Conservation (phyloP, 139 green algal species). For the Chlorella sp. region DNA sequence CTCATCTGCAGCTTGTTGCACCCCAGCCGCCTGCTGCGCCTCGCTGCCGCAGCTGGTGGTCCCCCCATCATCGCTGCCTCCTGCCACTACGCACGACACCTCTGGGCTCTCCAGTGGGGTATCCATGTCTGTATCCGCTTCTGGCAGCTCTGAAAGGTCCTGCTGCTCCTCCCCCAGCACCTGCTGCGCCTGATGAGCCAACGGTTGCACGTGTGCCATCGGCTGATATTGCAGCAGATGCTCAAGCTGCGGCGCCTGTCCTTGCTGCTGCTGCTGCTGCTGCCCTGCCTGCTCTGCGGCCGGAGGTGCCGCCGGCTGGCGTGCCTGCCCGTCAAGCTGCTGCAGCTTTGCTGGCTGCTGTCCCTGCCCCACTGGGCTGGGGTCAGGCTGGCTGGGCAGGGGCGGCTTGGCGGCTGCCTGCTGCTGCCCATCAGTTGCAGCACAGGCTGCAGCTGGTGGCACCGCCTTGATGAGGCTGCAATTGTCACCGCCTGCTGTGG, state of each 20-base stretch:
- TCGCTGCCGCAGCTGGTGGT: not conserved
- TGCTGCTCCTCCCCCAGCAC: not conserved
- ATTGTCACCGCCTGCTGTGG: not conserved
- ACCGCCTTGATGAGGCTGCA: slow-evolving; percentile 3
- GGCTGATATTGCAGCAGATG: not conserved
- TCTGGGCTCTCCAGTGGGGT: slow-evolving; percentile 8
- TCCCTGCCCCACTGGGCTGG: not conserved
- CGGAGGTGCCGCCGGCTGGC: not conserved
- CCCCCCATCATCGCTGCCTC: not conserved
- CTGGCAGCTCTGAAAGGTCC: not conserved
- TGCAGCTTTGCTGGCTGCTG: not conserved
- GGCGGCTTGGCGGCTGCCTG: not conserved
- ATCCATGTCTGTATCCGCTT: not conserved
- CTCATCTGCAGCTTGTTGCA: not conserved
- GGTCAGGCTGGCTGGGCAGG: not conserved
- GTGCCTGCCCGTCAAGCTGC: not conserved
- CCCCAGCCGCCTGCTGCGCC: not conserved
- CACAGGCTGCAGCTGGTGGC: not conserved
- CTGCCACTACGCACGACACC: not conserved
- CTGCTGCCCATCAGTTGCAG: not conserved
- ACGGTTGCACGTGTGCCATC: not conserved
- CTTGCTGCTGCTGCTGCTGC: not conserved
- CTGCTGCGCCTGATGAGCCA: not conserved
- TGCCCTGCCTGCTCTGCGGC: not conserved
- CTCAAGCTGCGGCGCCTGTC: not conserved